Conservation (phyloP, 768 basidiomycete genomes). For the Tylopilus sp. region DNA sequence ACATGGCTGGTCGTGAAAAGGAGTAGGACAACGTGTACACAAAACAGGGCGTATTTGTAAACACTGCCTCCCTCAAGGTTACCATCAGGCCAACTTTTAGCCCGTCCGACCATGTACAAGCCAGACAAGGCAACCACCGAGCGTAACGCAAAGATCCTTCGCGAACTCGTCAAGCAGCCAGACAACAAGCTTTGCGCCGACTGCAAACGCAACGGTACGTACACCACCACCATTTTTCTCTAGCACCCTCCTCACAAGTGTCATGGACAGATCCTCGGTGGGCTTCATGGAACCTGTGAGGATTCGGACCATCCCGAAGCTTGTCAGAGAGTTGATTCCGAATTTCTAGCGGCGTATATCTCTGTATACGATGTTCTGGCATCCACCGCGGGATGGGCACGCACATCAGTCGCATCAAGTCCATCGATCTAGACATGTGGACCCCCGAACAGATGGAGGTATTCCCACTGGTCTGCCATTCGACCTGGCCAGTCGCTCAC, state of each 20-base stretch:
- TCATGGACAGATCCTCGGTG: constrained; percentile 78
- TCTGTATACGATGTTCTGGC: constrained; percentile 97
- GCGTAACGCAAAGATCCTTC: constrained; percentile 67
- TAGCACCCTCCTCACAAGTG: neutral
- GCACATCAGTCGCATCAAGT: constrained; percentile 96
- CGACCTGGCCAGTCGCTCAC: neutral
- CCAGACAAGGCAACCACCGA: constrained; percentile 90
- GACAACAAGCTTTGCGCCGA: constrained; percentile 96
- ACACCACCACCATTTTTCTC: neutral
- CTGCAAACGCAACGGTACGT: constrained; percentile 91
- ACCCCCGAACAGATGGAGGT: constrained; percentile 97
- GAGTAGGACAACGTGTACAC: constrained; percentile 6
- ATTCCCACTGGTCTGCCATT: constrained; percentile 15
- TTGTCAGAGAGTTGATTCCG: neutral
- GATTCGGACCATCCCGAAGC: neutral
- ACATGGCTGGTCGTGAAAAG: constrained; percentile 14
- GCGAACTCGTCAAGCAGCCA: constrained; percentile 82
- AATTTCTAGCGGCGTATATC: constrained; percentile 72
- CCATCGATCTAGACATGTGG: constrained; percentile 97
- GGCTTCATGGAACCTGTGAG: constrained; percentile 96
- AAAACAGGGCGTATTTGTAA: neutral
- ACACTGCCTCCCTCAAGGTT: neutral
- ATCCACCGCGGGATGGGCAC: constrained; percentile 98
- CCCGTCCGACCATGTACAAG: constrained; percentile 40
- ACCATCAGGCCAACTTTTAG: constrained; percentile 1